Evolutionary conservation across 805 yeast genomes (phyloP).

Genomic region (Ogataea salicorniae): DNA sequence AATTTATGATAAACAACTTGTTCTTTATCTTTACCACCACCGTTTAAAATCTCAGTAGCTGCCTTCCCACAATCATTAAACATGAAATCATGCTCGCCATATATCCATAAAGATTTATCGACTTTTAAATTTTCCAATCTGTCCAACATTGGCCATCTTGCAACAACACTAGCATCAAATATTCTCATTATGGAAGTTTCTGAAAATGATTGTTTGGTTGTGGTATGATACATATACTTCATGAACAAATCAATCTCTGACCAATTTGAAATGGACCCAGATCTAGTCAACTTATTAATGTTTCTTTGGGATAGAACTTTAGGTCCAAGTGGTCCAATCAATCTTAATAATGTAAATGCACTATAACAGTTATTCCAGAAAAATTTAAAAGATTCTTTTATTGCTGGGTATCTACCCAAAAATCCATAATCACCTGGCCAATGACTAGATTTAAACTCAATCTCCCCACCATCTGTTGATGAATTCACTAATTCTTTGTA

Average conservation of each 20-base stretch:
- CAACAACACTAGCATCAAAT: conserved; percentile 54
- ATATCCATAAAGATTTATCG: conserved; percentile 39
- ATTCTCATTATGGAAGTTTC: conserved; percentile 40
- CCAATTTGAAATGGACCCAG: conserved; percentile 18
- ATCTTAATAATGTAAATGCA: conserved; percentile 44
- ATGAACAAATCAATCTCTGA: conserved; percentile 28
- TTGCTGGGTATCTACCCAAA: conserved; percentile 41
- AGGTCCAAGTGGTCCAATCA: conserved; percentile 36
- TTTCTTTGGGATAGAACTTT: conserved; percentile 24
- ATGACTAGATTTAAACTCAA: conserved; percentile 31
- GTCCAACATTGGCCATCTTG: conserved; percentile 63
- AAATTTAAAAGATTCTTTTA: conserved; percentile 29
- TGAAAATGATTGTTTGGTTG: conserved; percentile 27
- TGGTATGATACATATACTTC: conserved; percentile 30
- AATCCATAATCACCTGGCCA: conserved; percentile 42
- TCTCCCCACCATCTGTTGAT: not conserved
- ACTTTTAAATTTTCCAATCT: conserved; percentile 36
- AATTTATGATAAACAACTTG: conserved; percentile 27
- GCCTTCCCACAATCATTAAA: conserved; percentile 53
- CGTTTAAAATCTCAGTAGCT: conserved; percentile 28
- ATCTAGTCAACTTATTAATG: conserved; percentile 25
- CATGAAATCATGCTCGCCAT: conserved; percentile 78
- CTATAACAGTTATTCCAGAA: conserved; percentile 41
- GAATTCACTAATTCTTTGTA: conserved; percentile 8
- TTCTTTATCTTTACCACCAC: not conserved